phyloP scores from a whole-genome alignment of 257 asterid genomes.

The Rhazya stricta region DNA sequence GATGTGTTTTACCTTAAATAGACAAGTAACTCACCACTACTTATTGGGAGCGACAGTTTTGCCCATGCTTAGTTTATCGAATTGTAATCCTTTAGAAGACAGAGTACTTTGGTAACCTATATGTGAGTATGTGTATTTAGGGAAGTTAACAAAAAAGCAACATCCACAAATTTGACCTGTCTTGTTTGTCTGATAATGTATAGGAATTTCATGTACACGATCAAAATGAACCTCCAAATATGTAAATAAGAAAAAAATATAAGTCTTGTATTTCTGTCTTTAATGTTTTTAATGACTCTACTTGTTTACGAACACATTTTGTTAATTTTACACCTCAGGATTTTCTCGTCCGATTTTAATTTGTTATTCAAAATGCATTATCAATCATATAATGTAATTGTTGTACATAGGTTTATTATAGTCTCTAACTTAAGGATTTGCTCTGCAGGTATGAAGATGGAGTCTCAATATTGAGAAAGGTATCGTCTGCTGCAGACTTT shows the following conservation, averaged over 20 bases:
- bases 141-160: not conserved
- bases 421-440: not conserved
- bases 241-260: not conserved
- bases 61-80: not conserved
- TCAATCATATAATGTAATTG: not conserved
- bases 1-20: not conserved
- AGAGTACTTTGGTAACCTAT: not conserved
- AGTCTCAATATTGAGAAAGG: conserved; percentile 64
- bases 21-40: not conserved
- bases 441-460: conserved; percentile 84
- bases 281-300: not conserved
- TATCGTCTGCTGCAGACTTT: conserved; percentile 68
- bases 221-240: not conserved
- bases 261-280: not conserved
- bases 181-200: not conserved
- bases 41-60: not conserved
- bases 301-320: not conserved
- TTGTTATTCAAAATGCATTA: not conserved
- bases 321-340: not conserved
- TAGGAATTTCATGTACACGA: not conserved
- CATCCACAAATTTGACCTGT: not conserved
- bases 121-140: not conserved
- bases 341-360: not conserved
- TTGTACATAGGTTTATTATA: not conserved
- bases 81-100: not conserved